Base-by-base conservation (phyloP, 2,329 filamentous ascomycete genomes). In the Colletotrichum somersetense region DNA sequence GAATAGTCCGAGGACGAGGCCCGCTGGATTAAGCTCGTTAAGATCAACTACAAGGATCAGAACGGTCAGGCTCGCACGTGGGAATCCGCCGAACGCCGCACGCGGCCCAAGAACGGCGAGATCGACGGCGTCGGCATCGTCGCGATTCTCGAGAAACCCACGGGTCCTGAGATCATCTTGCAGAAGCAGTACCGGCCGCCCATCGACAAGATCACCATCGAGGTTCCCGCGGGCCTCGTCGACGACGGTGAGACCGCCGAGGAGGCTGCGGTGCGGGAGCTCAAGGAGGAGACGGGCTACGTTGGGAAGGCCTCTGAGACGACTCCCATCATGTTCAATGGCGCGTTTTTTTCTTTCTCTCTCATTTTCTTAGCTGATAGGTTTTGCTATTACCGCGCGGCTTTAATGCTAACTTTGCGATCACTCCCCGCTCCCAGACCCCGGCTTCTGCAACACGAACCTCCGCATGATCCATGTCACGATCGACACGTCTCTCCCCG, bases 121-220 rank as follows among this genome's bases (percentile, higher is more conserved):
- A 90, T 94, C 65, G 92, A 95, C 76, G 92, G 91, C 64, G 91
- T 94, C 18, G 91, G 91, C 72, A 93, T 95, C 69, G 85, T 93
- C 20, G 92, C 91, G 53, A 88, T 94, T 74, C 83, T 95, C 18
- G 83, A 89, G 74, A 87, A 86, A 74, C 79, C 85, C 11, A 81
- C 81, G 0, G 87, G 84, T 0, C 86, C 87, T 3, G 84, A 90
- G 76, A 85, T 91, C 56, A 80, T 92, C 26, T 85, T 92, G 1
- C 90, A 92, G 79, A 92, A 91, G 79, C 91, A 92, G 78, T 92
- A 87, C 80, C 86, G 91, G 1, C 89, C 91, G 0, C 90, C 91
- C 0, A 81, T 91, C 38, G 85, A 89, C 77, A 85, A 85, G 72
- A 79, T 91, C 64, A 85, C 85, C 62, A 90, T 92, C 73, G 91